These are phyloP conservation scores for Rickenella mellea DNA, from an alignment of 768 basidiomycete species.

Conservation along the genomic window DNA sequence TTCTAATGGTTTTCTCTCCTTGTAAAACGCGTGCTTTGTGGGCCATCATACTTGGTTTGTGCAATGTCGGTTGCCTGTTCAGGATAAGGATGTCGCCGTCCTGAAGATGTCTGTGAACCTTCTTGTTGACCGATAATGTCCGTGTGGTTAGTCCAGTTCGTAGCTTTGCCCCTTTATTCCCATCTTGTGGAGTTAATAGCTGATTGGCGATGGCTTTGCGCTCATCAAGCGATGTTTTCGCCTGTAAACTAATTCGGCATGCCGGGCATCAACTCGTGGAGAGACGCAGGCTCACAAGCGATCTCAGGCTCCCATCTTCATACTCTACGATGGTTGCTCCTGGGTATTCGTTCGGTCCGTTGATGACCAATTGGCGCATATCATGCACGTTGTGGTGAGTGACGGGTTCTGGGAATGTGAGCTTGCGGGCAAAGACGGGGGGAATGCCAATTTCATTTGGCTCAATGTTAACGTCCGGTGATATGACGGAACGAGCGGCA, in stretches of 20 bases:
- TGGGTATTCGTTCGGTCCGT: constrained; percentile 80
- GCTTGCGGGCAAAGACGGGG: constrained; percentile 91
- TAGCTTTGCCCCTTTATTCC: constrained; percentile 29
- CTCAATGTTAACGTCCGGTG: constrained; percentile 98
- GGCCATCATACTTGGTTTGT: constrained; percentile 99
- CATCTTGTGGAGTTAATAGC: constrained; percentile 80
- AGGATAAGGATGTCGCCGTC: constrained; percentile 94
- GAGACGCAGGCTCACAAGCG: constrained; percentile 44
- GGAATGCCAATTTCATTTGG: constrained; percentile 98
- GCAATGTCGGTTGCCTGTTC: constrained; percentile 95
- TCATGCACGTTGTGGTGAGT: constrained; percentile 85
- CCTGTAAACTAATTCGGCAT: constrained; percentile 33
- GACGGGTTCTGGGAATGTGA: constrained; percentile 97
- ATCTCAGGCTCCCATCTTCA: constrained; percentile 85
- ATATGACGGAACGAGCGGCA: constrained; percentile 99
- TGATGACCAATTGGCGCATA: constrained; percentile 82
- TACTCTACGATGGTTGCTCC: constrained; percentile 93
- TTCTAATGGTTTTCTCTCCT: constrained; percentile 97
- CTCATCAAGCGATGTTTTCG: constrained; percentile 79
- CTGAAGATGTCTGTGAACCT: constrained; percentile 89
- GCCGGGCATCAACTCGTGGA: too few species aligned
- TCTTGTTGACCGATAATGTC: constrained; percentile 83
- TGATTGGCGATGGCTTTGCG: constrained; percentile 94
- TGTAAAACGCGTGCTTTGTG: constrained; percentile 86
- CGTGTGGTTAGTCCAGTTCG: constrained; percentile 61